Conservation (phyloP, 306 rosid species). For the Acacia melanoxylon region DNA sequence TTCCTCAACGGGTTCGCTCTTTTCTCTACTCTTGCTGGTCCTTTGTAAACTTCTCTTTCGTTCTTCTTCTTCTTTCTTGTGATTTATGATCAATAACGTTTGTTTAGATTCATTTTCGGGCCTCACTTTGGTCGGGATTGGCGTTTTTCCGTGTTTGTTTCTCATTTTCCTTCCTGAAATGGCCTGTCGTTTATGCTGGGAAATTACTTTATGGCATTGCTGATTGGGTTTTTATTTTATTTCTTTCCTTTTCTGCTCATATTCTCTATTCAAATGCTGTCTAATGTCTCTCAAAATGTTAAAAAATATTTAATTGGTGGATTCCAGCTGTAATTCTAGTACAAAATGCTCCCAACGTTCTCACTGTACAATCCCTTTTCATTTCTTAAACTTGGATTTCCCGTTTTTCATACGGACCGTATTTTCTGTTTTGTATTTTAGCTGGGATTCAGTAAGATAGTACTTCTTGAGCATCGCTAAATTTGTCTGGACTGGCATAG, state of each 20-base stretch:
- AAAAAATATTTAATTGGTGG: not conserved
- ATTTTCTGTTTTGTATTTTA: not conserved
- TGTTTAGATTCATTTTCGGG: not conserved
- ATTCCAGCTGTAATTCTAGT: not conserved
- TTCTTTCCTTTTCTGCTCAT: not conserved
- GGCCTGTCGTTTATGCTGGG: not conserved
- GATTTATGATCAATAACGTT: not conserved
- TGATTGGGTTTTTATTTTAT: not conserved
- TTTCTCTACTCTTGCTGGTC: not conserved
- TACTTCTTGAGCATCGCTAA: not conserved
- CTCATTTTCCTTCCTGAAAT: not conserved
- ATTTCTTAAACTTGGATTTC: not conserved
- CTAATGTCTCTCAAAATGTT: not conserved
- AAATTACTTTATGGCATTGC: not conserved
- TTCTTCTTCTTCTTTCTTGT: not conserved
- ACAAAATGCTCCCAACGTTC: not conserved
- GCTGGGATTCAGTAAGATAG: not conserved
- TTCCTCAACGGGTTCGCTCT: slow-evolving; percentile 56
- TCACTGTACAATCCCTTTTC: not conserved
- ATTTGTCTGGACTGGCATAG: not conserved
- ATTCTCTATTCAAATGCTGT: not conserved
- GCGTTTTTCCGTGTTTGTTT: not conserved
- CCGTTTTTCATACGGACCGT: not conserved
- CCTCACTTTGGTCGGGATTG: not conserved
- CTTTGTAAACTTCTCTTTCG: not conserved